These are phyloP conservation scores for Rhynchospora pubera DNA, from an alignment of 176 grass and related monocot genomes.

Conservation along the genomic window DNA sequence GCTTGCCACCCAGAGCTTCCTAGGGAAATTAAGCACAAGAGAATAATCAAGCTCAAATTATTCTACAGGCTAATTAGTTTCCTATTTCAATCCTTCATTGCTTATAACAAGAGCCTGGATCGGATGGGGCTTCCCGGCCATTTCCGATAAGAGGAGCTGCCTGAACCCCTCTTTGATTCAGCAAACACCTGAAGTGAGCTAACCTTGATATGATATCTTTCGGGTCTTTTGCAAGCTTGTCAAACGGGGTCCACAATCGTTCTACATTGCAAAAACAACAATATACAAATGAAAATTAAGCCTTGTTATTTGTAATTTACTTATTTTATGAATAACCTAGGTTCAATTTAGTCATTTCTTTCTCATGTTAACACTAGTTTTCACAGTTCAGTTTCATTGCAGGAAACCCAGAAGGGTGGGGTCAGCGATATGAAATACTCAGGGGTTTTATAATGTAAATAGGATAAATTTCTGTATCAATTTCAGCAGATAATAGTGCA, in stretches of 20 bases:
- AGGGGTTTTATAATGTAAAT: not conserved
- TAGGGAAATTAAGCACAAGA: not conserved
- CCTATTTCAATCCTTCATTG: slow-evolving; percentile 30
- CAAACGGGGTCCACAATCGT: slow-evolving; percentile 58
- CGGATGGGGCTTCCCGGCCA: slow-evolving; percentile 42
- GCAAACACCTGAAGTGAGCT: slow-evolving; percentile 72
- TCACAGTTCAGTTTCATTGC: not conserved
- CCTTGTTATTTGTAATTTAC: not conserved
- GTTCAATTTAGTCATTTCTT: not conserved
- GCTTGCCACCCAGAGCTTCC: not conserved
- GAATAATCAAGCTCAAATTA: not conserved
- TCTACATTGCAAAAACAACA: slow-evolving; percentile 36
- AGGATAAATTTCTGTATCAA: not conserved
- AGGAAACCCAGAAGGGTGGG: not conserved
- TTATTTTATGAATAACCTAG: not conserved
- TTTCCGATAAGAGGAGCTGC: slow-evolving; percentile 50
- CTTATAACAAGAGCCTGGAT: slow-evolving; percentile 56
- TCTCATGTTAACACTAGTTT: not conserved
- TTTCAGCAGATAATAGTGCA: not conserved
- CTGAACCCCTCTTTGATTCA: slow-evolving; percentile 74
- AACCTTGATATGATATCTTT: slow-evolving; percentile 38
- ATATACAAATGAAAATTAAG: slow-evolving; percentile 5
- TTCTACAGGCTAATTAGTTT: not conserved
- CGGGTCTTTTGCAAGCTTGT: slow-evolving; percentile 49
- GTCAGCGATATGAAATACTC: not conserved